Evolutionary conservation across 768 basidiomycete genomes (phyloP), one percentile per base, ranked within the genome.

Genomic region (Cystofilobasidium bisporidii): DNA sequence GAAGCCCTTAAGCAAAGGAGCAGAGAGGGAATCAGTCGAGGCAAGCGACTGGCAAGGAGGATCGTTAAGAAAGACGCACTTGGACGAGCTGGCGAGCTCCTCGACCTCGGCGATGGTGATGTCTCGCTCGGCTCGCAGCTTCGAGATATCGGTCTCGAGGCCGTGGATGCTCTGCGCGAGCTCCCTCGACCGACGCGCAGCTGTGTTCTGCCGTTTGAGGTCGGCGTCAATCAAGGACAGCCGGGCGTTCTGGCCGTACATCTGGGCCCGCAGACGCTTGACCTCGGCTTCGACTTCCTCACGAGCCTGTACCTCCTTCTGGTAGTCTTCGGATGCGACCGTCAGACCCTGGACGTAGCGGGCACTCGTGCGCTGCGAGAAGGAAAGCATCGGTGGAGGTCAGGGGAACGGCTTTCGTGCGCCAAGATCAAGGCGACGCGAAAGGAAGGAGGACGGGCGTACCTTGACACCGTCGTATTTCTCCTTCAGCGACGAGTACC

Each of bases 271-370:
- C 30, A 99, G 79, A 48, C 88, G 83, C 28, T 87, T 87, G 67
- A 97, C 88, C 78, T 97, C 92, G 0, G 89, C 86, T 78, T 98
- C 92, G 0, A 89, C 88, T 71, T 97, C 92, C 22, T 89, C 84
- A 24, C 94, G 84, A 26, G 86, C 85, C 66, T 88, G 86, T 41
- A 92, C 81, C 77, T 98, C 96, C 61, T 84, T 84, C 74, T 97
- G 93, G 75, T 94, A 97, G 75, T 98, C 96, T 50, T 87, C 86
- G 72, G 92, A 89, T 2, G 94, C 92, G 30, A 93, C 91, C 0
- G 86, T 86, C 48, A 99, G 80, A 48, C 96, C 96, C 70, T 92
- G 88, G 64, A 92, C 88, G 70, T 89, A 93, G 71, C 91, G 88
- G 71, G 88, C 87, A 74, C 91, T 96, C 58, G 88, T 85, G 60